Percentiles rank a stretch among this genome's conserved stretches.
Conservation (phyloP, 164 flowering plant genomes). For the Macadamia integrifolia region DNA sequence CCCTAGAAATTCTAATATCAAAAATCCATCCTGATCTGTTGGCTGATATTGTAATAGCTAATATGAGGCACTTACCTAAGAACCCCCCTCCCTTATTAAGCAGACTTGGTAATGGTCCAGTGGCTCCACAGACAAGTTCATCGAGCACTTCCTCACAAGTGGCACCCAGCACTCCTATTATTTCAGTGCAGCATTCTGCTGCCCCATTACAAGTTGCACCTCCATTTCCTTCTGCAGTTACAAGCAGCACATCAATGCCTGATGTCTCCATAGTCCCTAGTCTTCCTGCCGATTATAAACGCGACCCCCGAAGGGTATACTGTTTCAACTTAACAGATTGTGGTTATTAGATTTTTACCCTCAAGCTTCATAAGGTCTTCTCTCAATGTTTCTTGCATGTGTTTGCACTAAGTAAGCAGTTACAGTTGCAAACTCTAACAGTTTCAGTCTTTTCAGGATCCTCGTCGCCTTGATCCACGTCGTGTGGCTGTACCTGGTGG, state of each 20-base stretch:
- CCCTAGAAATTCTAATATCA: slow-evolving; percentile 82
- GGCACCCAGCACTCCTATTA: slow-evolving; percentile 27
- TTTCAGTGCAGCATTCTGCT: slow-evolving; percentile 28
- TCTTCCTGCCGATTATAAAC: slow-evolving; percentile 57
- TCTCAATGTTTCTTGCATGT: not conserved
- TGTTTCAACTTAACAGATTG: not conserved
- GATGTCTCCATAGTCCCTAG: slow-evolving; percentile 30
- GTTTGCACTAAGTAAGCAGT: not conserved
- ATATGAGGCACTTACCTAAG: slow-evolving; percentile 88
- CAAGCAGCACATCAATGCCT: slow-evolving; percentile 24
- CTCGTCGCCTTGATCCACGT: slow-evolving; percentile 94
- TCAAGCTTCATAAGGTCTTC: not conserved
- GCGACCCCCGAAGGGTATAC: slow-evolving; percentile 90
- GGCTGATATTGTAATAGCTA: slow-evolving; percentile 95
- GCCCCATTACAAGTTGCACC: slow-evolving; percentile 26
- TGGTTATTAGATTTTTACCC: not conserved
- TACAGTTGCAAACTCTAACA: not conserved
- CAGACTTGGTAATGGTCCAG: slow-evolving; percentile 35
- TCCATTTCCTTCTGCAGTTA: slow-evolving; percentile 20
- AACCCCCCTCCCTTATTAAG: slow-evolving; percentile 47
- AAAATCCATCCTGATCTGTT: slow-evolving; percentile 83
- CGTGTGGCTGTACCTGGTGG: slow-evolving; percentile 42
- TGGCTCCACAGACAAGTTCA: slow-evolving; percentile 22
- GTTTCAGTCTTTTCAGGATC: slow-evolving; percentile 58
- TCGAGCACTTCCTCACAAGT: slow-evolving; percentile 29